These are phyloP conservation scores for Chrysanthemum lavandulifolium DNA, from an alignment of 129 eudicot species.

Conservation along the genomic window DNA sequence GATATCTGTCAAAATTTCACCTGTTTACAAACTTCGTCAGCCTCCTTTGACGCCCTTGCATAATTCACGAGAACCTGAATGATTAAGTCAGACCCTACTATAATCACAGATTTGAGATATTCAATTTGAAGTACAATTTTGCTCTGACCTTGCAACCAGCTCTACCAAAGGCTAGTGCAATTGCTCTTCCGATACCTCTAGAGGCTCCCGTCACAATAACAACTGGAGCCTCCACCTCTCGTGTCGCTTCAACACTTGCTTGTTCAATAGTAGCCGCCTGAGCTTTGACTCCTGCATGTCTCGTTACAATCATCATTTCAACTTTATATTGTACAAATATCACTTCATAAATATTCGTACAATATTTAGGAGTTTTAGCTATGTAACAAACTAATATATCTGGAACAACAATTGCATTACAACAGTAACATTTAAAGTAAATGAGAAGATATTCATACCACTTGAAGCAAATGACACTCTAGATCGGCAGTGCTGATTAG, in stretches of 20 bases:
- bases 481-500: constrained; percentile 32
- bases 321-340: background rate
- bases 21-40: constrained; percentile 61
- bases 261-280: constrained; percentile 50
- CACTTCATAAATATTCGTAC: background rate
- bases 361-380: no score
- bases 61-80: constrained; percentile 64
- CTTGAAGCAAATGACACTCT: constrained; percentile 33
- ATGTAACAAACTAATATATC: background rate
- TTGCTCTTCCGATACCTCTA: constrained; percentile 84
- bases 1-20: constrained; percentile 19
- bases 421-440: background rate
- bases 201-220: constrained; percentile 94
- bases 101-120: background rate
- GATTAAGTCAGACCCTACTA: background rate
- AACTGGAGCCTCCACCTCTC: constrained; percentile 69
- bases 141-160: constrained; percentile 78
- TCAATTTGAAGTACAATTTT: background rate
- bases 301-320: background rate
- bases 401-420: background rate
- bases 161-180: constrained; percentile 70
- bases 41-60: constrained; percentile 57
- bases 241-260: constrained; percentile 35
- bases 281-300: constrained; percentile 41
- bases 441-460: constrained; percentile 25